phyloP scores from a whole-genome alignment of 306 rosid genomes.

The Vigna reflexopilosa region DNA sequence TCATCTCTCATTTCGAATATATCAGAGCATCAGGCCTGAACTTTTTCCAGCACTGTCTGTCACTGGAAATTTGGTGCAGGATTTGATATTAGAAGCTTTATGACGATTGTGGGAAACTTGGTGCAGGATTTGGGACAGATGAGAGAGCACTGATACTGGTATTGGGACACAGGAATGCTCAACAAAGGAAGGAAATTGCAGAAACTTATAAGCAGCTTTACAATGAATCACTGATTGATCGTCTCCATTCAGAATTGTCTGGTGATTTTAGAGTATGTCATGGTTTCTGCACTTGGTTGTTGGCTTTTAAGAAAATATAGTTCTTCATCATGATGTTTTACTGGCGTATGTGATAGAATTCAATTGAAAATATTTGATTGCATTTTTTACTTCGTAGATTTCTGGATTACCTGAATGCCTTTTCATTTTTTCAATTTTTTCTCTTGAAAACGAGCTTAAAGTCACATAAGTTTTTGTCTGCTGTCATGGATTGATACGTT shows the following conservation, averaged over 20 bases:
- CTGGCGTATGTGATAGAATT: conserved; percentile 13
- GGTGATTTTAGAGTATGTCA: conserved; percentile 84
- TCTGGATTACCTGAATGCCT: background rate
- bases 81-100: background rate
- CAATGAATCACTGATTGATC: conserved; percentile 72
- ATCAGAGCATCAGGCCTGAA: no score
- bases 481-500: background rate
- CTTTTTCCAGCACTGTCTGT: no score
- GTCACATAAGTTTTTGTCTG: conserved; percentile 21
- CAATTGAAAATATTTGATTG: conserved; percentile 13
- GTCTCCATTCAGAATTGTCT: conserved; percentile 75
- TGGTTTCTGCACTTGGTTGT: conserved; percentile 19
- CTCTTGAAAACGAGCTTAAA: conserved; percentile 11
- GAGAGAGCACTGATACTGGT: conserved; percentile 68
- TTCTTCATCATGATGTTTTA: background rate
- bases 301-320: background rate
- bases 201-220: conserved; percentile 82
- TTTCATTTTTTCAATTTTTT: background rate
- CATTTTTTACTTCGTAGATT: background rate
- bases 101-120: conserved; percentile 36
- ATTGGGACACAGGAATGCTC: conserved; percentile 81
- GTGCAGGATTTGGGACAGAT: conserved; percentile 72
- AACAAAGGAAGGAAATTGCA: conserved; percentile 71
- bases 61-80: no score
- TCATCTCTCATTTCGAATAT: no score